Evolutionary conservation across 805 yeast species (phyloP).

Genomic region (Candida glaebosa): DNA sequence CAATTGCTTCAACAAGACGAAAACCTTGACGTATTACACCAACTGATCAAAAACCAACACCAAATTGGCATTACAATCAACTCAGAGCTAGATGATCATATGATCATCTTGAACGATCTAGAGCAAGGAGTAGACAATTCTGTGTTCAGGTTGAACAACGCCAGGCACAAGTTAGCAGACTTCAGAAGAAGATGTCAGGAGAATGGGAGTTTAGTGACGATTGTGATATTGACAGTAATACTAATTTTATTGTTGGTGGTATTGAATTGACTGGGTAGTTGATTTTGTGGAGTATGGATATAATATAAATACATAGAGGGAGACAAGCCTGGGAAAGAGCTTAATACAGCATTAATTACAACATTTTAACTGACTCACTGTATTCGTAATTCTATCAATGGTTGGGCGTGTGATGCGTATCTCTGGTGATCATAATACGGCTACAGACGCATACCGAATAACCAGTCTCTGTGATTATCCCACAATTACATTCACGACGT

Average conservation of each 20-base stretch:
- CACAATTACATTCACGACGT: no score
- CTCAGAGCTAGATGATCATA: conserved; percentile 39
- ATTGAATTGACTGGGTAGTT: conserved; percentile 34
- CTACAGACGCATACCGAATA: no score
- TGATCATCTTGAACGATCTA: conserved; percentile 37
- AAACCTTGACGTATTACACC: conserved; percentile 30
- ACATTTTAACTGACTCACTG: not conserved
- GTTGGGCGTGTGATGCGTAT: no score
- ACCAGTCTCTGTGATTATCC: no score
- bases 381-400: no score
- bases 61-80: conserved; percentile 37
- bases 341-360: no score
- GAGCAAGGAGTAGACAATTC: conserved; percentile 40
- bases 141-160: conserved; percentile 26
- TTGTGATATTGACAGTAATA: conserved; percentile 37
- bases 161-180: conserved; percentile 25
- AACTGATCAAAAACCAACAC: conserved; percentile 33
- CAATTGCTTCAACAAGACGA: conserved; percentile 36
- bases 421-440: no score
- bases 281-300: no score
- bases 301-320: no score
- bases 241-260: conserved; percentile 39
- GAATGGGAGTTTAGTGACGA: conserved; percentile 42
- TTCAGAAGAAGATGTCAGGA: conserved; percentile 35
- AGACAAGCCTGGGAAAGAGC: no score